These are phyloP conservation scores for Ramaria sp. DNA, from an alignment of 768 basidiomycete species.

Conservation along the genomic window DNA sequence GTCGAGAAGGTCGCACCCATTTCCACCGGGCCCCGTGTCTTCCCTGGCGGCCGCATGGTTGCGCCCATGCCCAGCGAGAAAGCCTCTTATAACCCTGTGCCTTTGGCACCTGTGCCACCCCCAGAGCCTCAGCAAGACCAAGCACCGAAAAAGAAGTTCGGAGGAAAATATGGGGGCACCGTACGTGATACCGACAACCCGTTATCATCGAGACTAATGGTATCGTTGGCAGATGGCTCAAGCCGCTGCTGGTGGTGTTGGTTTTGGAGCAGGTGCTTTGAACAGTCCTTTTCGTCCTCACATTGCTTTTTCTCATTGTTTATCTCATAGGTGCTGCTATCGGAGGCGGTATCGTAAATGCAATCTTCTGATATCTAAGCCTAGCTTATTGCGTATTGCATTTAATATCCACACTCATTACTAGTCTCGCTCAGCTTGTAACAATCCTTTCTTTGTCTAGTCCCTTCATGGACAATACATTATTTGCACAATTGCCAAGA, in stretches of 20 bases:
- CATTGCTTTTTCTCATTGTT: neutral
- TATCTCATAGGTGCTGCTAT: neutral
- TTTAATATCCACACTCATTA: neutral
- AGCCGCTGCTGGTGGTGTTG: slow-evolving; percentile 50
- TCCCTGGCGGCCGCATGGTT: slow-evolving; percentile 23
- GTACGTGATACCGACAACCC: slow-evolving; percentile 22
- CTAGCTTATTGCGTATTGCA: neutral
- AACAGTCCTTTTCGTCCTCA: neutral
- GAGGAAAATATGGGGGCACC: slow-evolving; percentile 47
- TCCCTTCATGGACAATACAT: no score
- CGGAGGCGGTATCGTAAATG: neutral
- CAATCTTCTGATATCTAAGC: neutral
- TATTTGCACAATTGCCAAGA: no score
- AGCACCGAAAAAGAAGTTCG: slow-evolving; percentile 38
- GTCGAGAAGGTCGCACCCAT: slow-evolving; percentile 44
- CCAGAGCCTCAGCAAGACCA: slow-evolving; percentile 15
- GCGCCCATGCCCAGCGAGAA: slow-evolving; percentile 18
- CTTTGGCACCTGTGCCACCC: slow-evolving; percentile 12
- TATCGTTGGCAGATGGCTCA: slow-evolving; percentile 21
- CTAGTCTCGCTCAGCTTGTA: no score
- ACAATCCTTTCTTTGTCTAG: no score
- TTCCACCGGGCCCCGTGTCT: neutral
- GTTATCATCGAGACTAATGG: neutral
- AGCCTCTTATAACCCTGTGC: slow-evolving; percentile 10
- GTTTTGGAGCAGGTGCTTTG: slow-evolving; percentile 59